phyloP scores from a whole-genome alignment of 1,139 yeast genomes.

The Taiozyma sp. region DNA sequence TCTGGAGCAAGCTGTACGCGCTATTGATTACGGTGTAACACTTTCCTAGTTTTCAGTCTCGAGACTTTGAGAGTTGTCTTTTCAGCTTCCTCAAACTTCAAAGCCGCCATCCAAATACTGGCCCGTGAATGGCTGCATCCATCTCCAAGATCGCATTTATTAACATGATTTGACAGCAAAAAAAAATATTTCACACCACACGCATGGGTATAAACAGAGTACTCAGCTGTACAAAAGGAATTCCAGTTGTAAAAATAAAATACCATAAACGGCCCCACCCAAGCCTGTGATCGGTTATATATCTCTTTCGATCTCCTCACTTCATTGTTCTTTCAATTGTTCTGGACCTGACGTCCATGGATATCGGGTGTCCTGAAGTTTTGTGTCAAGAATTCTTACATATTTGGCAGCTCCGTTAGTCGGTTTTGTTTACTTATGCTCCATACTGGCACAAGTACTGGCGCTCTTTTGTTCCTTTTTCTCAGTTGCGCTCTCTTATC shows the following conservation, averaged over 20 bases:
- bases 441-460: too few relatives aligned
- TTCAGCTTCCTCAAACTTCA: not conserved
- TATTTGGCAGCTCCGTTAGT: not conserved
- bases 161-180: not conserved
- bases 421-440: not conserved
- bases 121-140: not conserved
- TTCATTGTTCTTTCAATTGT: not conserved
- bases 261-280: not conserved
- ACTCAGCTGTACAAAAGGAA: too few relatives aligned
- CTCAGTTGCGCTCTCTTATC: too few relatives aligned
- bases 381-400: not conserved
- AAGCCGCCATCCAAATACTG: not conserved
- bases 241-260: too few relatives aligned
- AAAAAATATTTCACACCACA: not conserved
- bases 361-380: not conserved
- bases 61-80: too few relatives aligned
- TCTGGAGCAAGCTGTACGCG: too few relatives aligned
- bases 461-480: too few relatives aligned
- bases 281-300: not conserved
- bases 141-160: not conserved
- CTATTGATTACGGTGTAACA: too few relatives aligned
- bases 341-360: not conserved
- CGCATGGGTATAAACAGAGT: not conserved
- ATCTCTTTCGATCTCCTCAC: not conserved
- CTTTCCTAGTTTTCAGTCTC: too few relatives aligned